phyloP scores from a whole-genome alignment of 208 protist species.

The Trypanosoma mega region DNA sequence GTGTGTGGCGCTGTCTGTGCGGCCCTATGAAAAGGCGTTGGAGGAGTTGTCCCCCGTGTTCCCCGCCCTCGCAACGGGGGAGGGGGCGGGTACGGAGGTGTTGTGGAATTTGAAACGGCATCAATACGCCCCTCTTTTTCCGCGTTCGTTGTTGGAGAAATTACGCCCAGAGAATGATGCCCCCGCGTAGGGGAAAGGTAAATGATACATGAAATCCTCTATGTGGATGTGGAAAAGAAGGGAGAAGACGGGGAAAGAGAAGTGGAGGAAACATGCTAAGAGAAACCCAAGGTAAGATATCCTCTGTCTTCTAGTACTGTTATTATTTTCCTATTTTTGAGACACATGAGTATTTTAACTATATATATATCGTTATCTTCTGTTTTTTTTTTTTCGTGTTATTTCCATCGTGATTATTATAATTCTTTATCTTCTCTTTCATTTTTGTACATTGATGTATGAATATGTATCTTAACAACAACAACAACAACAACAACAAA shows the following conservation, averaged over 20 bases:
- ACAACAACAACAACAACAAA: background rate
- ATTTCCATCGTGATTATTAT: background rate
- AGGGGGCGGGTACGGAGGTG: constrained; percentile 26
- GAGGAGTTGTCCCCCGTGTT: constrained; percentile 65
- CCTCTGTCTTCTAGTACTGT: background rate
- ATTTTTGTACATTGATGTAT: background rate
- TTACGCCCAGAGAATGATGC: constrained; percentile 18
- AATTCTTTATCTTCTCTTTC: background rate
- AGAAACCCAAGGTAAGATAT: background rate
- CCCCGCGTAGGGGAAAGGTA: background rate
- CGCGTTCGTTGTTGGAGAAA: constrained; percentile 50
- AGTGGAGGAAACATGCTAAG: background rate
- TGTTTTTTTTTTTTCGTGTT: constrained; percentile 9
- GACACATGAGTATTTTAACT: constrained; percentile 7
- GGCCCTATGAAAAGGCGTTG: constrained; percentile 45
- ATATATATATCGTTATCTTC: constrained; percentile 19
- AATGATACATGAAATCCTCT: background rate
- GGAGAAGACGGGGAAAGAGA: background rate
- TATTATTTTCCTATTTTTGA: too few relatives aligned
- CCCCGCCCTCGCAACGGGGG: constrained; percentile 11
- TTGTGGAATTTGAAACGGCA: constrained; percentile 78
- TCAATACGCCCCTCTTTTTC: constrained; percentile 65
- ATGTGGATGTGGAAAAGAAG: background rate
- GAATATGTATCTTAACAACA: background rate
- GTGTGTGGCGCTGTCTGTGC: constrained; percentile 56